Percentiles rank a stretch among this genome's conserved stretches.
phyloP scores from a whole-genome alignment of 2,329 filamentous ascomycete species.

The Microcyclospora tardicrescens region DNA sequence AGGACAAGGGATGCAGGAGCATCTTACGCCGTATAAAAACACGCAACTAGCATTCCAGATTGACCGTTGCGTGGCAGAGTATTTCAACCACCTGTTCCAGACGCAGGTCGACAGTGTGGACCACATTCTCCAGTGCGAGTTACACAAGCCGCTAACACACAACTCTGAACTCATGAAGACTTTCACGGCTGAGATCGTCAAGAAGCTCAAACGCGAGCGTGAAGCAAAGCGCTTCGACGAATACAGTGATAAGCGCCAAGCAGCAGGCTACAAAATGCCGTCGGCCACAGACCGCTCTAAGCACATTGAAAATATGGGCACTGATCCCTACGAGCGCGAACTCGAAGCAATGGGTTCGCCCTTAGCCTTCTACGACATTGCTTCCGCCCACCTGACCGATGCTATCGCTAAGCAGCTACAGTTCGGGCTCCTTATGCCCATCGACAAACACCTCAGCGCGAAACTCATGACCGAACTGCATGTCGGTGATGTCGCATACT shows the following conservation, averaged over 20 bases:
- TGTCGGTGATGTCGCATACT: conserved; percentile 8
- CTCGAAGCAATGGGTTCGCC: conserved; percentile 50
- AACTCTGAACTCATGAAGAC: conserved; percentile 12
- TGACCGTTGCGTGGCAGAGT: conserved; percentile 12
- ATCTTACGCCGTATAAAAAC: conserved; percentile 18
- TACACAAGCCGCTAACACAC: conserved; percentile 24
- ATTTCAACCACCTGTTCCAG: conserved; percentile 17
- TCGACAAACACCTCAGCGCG: conserved; percentile 3
- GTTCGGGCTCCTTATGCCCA: conserved; percentile 8
- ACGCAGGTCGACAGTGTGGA: conserved; percentile 15
- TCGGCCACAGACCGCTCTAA: conserved; percentile 10
- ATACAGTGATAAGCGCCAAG: conserved; percentile 16
- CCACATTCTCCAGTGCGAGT: conserved; percentile 21
- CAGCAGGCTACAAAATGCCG: conserved; percentile 8
- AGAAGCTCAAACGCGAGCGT: conserved; percentile 17
- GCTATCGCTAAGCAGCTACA: conserved; percentile 21
- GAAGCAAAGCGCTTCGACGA: conserved; percentile 14
- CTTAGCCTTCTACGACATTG: conserved; percentile 56
- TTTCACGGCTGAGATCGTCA: conserved; percentile 10
- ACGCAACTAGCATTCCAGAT: conserved; percentile 21
- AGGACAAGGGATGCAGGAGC: background rate
- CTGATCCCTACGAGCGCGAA: conserved; percentile 48
- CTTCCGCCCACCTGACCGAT: conserved; percentile 52
- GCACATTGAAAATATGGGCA: conserved; percentile 30
- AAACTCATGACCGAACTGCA: conserved; percentile 6